Base-by-base conservation (phyloP, 2,329 filamentous ascomycete species). In the Pseudogymnoascus sp. region DNA sequence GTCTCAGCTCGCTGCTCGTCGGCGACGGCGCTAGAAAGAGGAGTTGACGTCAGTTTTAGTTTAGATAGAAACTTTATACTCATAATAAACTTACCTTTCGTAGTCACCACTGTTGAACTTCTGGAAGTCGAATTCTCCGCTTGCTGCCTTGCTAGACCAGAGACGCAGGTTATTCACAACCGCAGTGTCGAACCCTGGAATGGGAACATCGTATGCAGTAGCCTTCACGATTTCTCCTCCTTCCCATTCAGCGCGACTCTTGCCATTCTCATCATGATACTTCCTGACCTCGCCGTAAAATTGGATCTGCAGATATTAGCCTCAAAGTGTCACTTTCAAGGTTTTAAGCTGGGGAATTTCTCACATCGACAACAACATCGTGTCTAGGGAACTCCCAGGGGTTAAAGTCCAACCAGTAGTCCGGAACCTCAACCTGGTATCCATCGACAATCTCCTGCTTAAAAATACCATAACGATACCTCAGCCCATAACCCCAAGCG, bases 321-420 rank as follows among this genome's bases (percentile, higher is more conserved):
- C 79, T 83, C 59, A 17, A 29, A 33, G 61, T 66, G 62, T 62
- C 63, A 26, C 33, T 29, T 29, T 44, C 10, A 13, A 21, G 5
- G 5, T 21, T 38, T 31, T 33, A 10, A 15, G 23, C 23, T 35
- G 40, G 7, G 53, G 19, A 23, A 7, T 44, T 42, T 74, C 83
- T 78, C 72, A 87, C 84, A 77, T 97, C 91, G 23, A 99, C 93
- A 1, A 89, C 93, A 66, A 99, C 90, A 74, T 99, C 95, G 75
- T 97, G 91, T 68, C 95, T 85, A 44, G 93, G 92, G 72, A 97
- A 99, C 75, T 99, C 95, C 95, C 95, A 99, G 0, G 95, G 95
- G 77, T 99, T 99, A 77, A 97, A 97, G 75, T 97, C 95, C 62
- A 99, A 85, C 95, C 95, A 99, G 78, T 99, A 97, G 75, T 99